Evolutionary conservation across 805 yeast genomes (phyloP), one percentile per base, ranked within the genome.

Genomic region (Candida incommunis): DNA sequence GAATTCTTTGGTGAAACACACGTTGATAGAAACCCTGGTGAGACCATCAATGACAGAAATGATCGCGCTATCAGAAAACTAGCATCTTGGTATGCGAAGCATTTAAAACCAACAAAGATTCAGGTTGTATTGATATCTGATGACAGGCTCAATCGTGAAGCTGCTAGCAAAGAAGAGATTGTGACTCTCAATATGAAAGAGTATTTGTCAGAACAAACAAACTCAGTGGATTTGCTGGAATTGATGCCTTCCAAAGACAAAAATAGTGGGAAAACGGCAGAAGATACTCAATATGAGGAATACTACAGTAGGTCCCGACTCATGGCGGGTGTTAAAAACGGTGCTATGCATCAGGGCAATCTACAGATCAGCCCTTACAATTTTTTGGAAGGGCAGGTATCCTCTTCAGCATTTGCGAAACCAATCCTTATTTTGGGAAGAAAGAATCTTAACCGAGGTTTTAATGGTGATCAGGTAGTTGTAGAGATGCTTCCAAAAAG

Each of bases 391-490:
- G 98, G 95, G 43, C 72, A 82, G 0, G 80, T 92, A 2, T 72
- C 76, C 43, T 74, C 82, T 3, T 67, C 80, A 1, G 75, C 82
- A 0, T 80, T 85, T 56, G 79, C 85, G 40, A 82, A 80, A 59
- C 96, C 96, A 1, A 69, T 92, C 24, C 67, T 90, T 35, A 68
- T 92, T 31, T 64, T 82, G 11, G 99, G 98, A 0, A 72, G 88
- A 41, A 84, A 83, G 55, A 79, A 80, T 59, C 64, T 92, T 53
- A 92, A 92, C 61, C 77, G 99, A 62, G 82, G 90, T 0, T 90
- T 90, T 66, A 85, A 84, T 54, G 88, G 95, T 23, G 99, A 92
- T 57, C 74, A 78, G 29, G 97, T 92, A 24, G 83, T 87, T 41
- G 86, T 92, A 3, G 97, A 92, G 62, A 66, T 92, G 40, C 68